Evolutionary conservation across 768 basidiomycete genomes (phyloP).

Genomic region (Porphyrellus cyaneotinctus): DNA sequence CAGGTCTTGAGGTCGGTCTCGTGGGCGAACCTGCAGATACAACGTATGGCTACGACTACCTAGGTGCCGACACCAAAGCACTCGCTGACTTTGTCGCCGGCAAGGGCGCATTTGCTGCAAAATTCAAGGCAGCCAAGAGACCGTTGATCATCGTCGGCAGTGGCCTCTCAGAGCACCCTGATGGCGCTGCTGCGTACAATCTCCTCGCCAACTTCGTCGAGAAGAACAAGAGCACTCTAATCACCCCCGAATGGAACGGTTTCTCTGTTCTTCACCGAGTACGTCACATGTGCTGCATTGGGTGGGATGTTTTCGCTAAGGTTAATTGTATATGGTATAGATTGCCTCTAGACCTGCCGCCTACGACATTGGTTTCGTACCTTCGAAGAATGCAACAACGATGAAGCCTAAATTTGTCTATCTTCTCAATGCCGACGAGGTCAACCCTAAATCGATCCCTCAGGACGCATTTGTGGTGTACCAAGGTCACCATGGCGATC

Average conservation of each 20-base stretch:
- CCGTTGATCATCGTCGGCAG: constrained; percentile 94
- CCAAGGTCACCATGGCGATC: constrained; percentile 97
- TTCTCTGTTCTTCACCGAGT: constrained; percentile 91
- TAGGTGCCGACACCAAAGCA: constrained; percentile 73
- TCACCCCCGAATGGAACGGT: constrained; percentile 94
- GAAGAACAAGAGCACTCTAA: constrained; percentile 64
- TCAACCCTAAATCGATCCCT: constrained; percentile 85
- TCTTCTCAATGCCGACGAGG: constrained; percentile 92
- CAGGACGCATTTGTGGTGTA: constrained; percentile 95
- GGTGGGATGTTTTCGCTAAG: background rate
- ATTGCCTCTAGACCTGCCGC: constrained; percentile 89
- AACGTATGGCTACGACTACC: constrained; percentile 88
- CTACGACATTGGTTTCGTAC: constrained; percentile 91
- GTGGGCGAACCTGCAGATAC: constrained; percentile 91
- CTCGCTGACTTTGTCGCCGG: constrained; percentile 74
- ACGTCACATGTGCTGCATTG: constrained; percentile 20
- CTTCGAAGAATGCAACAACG: constrained; percentile 70
- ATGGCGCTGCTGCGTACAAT: constrained; percentile 75
- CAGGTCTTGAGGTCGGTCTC: constrained; percentile 78
- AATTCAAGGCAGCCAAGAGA: constrained; percentile 85
- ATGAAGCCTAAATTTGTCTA: constrained; percentile 92
- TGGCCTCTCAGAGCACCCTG: constrained; percentile 77
- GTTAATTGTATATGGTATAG: constrained; percentile 36
- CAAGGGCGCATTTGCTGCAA: constrained; percentile 74
- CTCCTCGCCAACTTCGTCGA: constrained; percentile 77